Evolutionary conservation across 2,329 filamentous ascomycete species (phyloP), one percentile per base, ranked within the genome.

Genomic region (Botryotinia narcissicola): DNA sequence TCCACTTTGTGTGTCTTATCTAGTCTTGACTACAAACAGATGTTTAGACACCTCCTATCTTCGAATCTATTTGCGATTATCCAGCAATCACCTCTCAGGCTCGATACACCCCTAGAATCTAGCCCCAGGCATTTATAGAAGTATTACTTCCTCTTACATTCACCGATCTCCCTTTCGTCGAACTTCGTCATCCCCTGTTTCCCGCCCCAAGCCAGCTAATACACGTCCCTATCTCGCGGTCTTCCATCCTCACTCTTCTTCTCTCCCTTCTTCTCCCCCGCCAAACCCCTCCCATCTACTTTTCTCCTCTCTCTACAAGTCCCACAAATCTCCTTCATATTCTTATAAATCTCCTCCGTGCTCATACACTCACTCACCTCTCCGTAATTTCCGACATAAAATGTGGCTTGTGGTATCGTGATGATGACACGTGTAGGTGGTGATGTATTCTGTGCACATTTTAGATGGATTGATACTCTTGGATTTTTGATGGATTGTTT

Each of bases 41-140:
- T n/a, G n/a, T 12, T n/a, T 6, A 54, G 25, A 14, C 10, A n/a
- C 0, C 0, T 7, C 4, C 4, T n/a, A 1, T 16, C 48, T n/a
- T 54, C 25, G 14, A 12, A 0, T 54, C 14, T 54, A 4, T 40
- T 40, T 40, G 1, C 12, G 1, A 20, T 7, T 20, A 14, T 44
- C 18, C 25, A 54, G 25, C 25, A n/a, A n/a, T 16, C 3, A n/a
- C 12, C 48, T 54, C 12, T 6, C 6, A 51, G 25, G 1, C 0
- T n/a, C 14, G 40, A 42, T 42, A 42, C 1, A 42, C 16, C 37
- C 37, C 3, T 40, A 9, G 9, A 40, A 40, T 40, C 37, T 40
- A 40, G 37, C 37, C 37, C 10, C 37, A 40, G 37, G 2, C 37
- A 40, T 40, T 40, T 3, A 40, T 3, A 40, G 12, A 48, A 48